Evolutionary conservation across 257 asterid species (phyloP).

Genomic region (Osmanthus fragrans): DNA sequence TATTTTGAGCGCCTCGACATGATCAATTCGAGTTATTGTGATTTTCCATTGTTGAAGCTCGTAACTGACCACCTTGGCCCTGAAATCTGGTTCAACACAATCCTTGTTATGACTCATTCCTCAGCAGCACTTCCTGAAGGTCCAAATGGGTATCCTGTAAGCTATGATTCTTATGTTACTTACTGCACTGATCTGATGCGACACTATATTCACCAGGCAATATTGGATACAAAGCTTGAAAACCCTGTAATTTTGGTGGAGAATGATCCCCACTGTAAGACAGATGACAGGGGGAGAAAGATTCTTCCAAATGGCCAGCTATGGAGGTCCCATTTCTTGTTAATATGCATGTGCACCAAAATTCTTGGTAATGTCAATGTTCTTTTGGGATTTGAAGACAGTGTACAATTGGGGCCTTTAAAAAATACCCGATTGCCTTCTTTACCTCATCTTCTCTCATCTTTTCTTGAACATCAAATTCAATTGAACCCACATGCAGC

Average conservation of each 20-base stretch:
- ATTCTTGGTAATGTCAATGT: constrained; percentile 77
- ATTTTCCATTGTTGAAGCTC: constrained; percentile 79
- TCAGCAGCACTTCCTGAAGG: constrained; percentile 80
- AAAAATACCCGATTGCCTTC: constrained; percentile 67
- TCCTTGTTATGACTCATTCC: constrained; percentile 90
- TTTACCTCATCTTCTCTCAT: constrained; percentile 88
- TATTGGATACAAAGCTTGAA: constrained; percentile 72
- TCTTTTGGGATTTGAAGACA: constrained; percentile 64
- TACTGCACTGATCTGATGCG: constrained; percentile 72
- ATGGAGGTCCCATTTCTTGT: constrained; percentile 76
- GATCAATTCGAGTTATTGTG: constrained; percentile 61
- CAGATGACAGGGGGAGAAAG: constrained; percentile 59
- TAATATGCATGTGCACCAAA: constrained; percentile 80
- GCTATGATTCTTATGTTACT: constrained; percentile 67
- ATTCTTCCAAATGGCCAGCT: constrained; percentile 88
- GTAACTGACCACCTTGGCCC: constrained; percentile 73
- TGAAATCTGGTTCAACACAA: constrained; percentile 87
- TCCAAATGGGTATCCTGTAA: constrained; percentile 71
- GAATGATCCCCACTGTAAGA: constrained; percentile 73
- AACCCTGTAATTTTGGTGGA: constrained; percentile 90
- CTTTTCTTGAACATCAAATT: constrained; percentile 76
- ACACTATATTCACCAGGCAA: constrained; percentile 79
- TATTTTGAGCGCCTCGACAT: constrained; percentile 86
- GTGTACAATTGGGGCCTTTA: constrained; percentile 64
- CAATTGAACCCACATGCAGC: constrained; percentile 43